Percentiles rank a stretch among this genome's conserved stretches.
phyloP scores from a whole-genome alignment of 2,329 filamentous ascomycete species.

The Sordariomycetes sp. region DNA sequence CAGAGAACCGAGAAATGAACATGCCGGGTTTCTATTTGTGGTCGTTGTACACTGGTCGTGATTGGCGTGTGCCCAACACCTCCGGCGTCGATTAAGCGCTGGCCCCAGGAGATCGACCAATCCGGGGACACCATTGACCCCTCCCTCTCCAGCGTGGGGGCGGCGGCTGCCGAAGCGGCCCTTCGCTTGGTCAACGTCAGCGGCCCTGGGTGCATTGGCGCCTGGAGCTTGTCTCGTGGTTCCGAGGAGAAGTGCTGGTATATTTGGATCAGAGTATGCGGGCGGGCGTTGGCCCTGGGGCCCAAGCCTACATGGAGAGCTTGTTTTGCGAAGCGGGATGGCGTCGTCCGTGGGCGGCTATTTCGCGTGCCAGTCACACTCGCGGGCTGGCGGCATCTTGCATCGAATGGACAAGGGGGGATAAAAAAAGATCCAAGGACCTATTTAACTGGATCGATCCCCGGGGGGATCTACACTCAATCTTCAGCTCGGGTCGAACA shows the following conservation, averaged over 20 bases:
- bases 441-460: background rate
- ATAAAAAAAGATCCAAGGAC: background rate
- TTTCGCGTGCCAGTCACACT: background rate
- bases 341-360: background rate
- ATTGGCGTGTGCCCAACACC: slow-evolving; percentile 1
- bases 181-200: background rate
- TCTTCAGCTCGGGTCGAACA: background rate
- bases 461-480: background rate
- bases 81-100: slow-evolving; percentile 1
- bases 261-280: background rate
- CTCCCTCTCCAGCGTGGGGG: background rate
- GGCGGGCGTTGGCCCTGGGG: background rate
- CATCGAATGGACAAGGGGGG: background rate
- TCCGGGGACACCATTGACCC: background rate
- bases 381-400: background rate
- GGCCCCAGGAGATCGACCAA: background rate
- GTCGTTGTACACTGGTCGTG: background rate
- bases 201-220: background rate
- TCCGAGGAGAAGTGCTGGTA: background rate
- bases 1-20: background rate
- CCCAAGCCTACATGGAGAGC: background rate
- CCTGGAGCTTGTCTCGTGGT: background rate
- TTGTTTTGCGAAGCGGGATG: background rate
- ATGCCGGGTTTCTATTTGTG: slow-evolving; percentile 1
- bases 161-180: background rate